These are phyloP conservation scores for Quercus ilex DNA, from an alignment of 306 rosid genomes.

Conservation along the genomic window DNA sequence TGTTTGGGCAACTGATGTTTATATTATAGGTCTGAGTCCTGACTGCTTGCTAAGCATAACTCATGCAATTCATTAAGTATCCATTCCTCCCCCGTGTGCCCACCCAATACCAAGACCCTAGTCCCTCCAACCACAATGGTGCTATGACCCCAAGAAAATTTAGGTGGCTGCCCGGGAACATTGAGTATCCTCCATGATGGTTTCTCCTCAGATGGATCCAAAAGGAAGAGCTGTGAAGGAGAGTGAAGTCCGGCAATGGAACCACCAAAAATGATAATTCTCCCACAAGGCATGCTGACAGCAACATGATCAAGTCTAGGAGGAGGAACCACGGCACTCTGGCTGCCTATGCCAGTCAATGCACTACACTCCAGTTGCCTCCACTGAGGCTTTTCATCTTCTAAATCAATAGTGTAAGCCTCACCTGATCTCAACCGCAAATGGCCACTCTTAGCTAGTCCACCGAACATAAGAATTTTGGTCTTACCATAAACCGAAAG, in stretches of 20 bases:
- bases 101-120: slow-evolving; percentile 89
- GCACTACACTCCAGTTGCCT: slow-evolving; percentile 76
- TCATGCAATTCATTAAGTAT: slow-evolving; percentile 93
- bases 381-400: slow-evolving; percentile 80
- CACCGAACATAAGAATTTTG: slow-evolving; percentile 94
- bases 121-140: slow-evolving; percentile 98
- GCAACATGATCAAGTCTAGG: slow-evolving; percentile 97
- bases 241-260: slow-evolving; percentile 95
- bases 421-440: slow-evolving; percentile 79
- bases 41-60: slow-evolving; percentile 85
- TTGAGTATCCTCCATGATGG: slow-evolving; percentile 95
- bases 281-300: slow-evolving; percentile 99
- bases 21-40: slow-evolving; percentile 56
- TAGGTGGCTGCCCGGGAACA: slow-evolving; percentile 94
- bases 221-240: slow-evolving; percentile 90
- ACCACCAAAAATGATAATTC: slow-evolving; percentile 88
- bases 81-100: slow-evolving; percentile 98
- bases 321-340: slow-evolving; percentile 84
- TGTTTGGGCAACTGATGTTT: background rate
- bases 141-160: slow-evolving; percentile 98
- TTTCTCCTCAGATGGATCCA: slow-evolving; percentile 96
- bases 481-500: slow-evolving; percentile 88
- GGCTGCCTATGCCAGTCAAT: slow-evolving; percentile 71
- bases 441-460: slow-evolving; percentile 96
- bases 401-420: slow-evolving; percentile 84